phyloP scores from a whole-genome alignment of 768 basidiomycete species.

The Lactarius sanguifluus region DNA sequence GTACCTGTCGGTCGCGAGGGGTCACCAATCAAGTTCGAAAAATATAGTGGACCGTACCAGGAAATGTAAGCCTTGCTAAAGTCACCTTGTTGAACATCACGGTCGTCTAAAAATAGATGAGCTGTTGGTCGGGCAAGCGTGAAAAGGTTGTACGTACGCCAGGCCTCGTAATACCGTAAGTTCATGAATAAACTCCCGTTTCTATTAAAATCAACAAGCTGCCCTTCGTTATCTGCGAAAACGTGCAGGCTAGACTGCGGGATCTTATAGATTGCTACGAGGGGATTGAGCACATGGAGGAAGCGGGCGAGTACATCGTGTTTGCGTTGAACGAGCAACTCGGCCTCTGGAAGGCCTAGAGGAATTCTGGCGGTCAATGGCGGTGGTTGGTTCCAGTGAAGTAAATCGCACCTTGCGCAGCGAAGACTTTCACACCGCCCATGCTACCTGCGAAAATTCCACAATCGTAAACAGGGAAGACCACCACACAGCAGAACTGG shows the following conservation, averaged over 20 bases:
- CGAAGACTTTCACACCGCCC: slow-evolving; percentile 5
- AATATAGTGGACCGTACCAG: slow-evolving; percentile 49
- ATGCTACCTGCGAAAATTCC: slow-evolving; percentile 14
- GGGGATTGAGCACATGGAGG: slow-evolving; percentile 61
- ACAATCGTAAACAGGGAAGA: background rate
- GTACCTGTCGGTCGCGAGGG: slow-evolving; percentile 52
- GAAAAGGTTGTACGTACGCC: slow-evolving; percentile 63
- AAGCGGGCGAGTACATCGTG: slow-evolving; percentile 67
- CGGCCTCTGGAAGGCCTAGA: slow-evolving; percentile 56
- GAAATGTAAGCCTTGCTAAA: slow-evolving; percentile 70
- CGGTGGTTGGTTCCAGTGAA: background rate
- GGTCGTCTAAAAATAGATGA: slow-evolving; percentile 56
- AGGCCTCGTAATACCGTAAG: slow-evolving; percentile 77
- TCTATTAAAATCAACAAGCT: slow-evolving; percentile 91
- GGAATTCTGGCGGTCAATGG: background rate
- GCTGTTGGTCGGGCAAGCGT: background rate
- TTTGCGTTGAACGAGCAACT: slow-evolving; percentile 52
- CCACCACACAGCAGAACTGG: background rate
- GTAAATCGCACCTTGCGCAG: slow-evolving; percentile 21
- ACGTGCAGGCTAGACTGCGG: slow-evolving; percentile 75
- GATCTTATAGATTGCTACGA: slow-evolving; percentile 72
- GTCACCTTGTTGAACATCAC: slow-evolving; percentile 54
- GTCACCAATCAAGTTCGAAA: slow-evolving; percentile 3
- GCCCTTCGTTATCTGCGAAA: slow-evolving; percentile 80
- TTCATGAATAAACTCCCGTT: slow-evolving; percentile 88